Percentiles rank a stretch among this genome's conserved stretches.
Conservation (phyloP, 2,329 filamentous ascomycete genomes). For the Xylaria sp. region DNA sequence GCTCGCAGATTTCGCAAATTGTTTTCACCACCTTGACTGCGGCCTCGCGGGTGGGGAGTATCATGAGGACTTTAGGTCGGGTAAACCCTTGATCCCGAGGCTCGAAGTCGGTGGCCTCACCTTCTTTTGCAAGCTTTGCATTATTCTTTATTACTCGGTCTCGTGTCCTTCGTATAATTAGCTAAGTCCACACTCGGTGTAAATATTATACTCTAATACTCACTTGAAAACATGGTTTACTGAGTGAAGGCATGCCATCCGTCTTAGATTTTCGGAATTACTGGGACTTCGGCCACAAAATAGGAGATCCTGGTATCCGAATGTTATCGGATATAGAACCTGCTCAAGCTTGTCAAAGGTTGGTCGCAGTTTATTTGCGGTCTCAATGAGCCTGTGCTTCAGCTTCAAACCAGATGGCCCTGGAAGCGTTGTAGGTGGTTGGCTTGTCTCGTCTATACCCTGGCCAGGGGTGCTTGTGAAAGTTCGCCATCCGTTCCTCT, state of each 20-base stretch:
- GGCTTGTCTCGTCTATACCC: constrained; percentile 49
- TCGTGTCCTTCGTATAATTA: constrained; percentile 68
- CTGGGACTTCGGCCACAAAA: constrained; percentile 76
- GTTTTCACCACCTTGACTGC: constrained; percentile 82
- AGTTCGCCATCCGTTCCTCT: constrained; percentile 60
- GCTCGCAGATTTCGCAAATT: constrained; percentile 79
- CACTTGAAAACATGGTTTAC: constrained; percentile 93
- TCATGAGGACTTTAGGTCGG: constrained; percentile 88
- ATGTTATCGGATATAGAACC: constrained; percentile 76
- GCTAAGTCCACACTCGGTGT: not conserved
- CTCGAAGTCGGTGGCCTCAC: constrained; percentile 73
- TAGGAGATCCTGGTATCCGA: constrained; percentile 84
- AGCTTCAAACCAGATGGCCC: constrained; percentile 66
- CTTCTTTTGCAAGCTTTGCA: constrained; percentile 76
- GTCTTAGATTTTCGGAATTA: constrained; percentile 76
- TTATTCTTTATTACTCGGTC: constrained; percentile 95
- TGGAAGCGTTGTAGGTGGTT: constrained; percentile 52
- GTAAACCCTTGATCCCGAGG: constrained; percentile 95
- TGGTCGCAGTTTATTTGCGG: constrained; percentile 64
- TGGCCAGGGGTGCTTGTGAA: constrained; percentile 60
- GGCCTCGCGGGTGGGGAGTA: constrained; percentile 88
- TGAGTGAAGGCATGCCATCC: constrained; percentile 81
- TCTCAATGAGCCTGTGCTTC: constrained; percentile 75
- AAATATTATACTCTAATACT: constrained; percentile 43
- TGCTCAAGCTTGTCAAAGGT: constrained; percentile 72